Evolutionary conservation across 139 green algal species (phyloP).

Genomic region (Chlorella sorokiniana): DNA sequence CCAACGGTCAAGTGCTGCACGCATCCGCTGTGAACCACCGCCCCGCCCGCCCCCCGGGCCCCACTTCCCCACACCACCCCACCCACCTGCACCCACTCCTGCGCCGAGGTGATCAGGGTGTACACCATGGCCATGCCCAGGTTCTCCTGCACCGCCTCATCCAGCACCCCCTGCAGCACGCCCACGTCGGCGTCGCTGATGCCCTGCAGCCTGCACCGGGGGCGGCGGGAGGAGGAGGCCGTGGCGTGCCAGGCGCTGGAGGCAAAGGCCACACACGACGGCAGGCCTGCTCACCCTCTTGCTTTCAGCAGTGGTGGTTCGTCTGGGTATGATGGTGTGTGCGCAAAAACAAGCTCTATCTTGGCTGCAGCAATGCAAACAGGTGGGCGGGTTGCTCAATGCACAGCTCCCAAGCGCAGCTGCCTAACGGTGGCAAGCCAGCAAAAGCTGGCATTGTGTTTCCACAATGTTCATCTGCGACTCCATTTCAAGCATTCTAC

Average conservation of each 20-base stretch:
- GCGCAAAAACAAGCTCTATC: conserved; percentile 55
- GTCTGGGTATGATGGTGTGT: conserved; percentile 60
- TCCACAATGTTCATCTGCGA: not conserved
- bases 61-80: no score
- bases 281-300: conserved; percentile 35
- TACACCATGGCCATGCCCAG: conserved; percentile 56
- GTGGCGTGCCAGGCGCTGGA: not conserved
- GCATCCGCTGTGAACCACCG: not conserved
- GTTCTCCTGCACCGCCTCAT: conserved; percentile 58
- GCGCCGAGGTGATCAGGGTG: conserved; percentile 63
- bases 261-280: not conserved
- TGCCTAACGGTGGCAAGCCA: not conserved
- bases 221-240: not conserved
- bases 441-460: not conserved
- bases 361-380: not conserved
- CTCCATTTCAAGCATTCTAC: not conserved
- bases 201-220: conserved; percentile 57
- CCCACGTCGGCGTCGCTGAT: conserved; percentile 73
- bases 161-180: conserved; percentile 44
- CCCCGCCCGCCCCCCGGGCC: no score
- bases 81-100: conserved; percentile 58
- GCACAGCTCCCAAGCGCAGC: not conserved
- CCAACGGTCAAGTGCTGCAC: not conserved
- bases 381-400: not conserved
- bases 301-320: conserved; percentile 57